Evolutionary conservation across 2,329 filamentous ascomycete species (phyloP), one percentile per base, ranked within the genome.

Genomic region (Nannizziopsis barbatae): DNA sequence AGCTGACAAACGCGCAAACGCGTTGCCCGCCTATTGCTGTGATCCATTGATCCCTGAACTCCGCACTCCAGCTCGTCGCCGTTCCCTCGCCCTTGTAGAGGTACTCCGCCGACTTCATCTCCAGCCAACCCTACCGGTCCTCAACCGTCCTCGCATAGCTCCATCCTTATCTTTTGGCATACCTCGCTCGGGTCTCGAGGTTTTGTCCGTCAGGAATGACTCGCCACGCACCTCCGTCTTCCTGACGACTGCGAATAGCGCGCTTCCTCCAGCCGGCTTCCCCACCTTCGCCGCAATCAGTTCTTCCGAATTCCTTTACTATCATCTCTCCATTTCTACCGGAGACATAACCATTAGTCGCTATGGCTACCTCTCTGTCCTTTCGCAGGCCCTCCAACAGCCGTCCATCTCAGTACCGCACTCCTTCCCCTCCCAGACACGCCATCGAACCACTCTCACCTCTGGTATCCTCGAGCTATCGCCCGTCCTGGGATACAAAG

Each of bases 381-480:
- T 69, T 69, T 46, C 52, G 52, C 31, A 50, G 42, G 14, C 52
- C 30, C 27, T 45, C 42, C 27, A 50, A 32, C 32, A 45, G 42
- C 32, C 67, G 66, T 49, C 69, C 68, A 49, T 59, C 63, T 46
- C 62, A 64, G 42, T 71, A 71, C 56, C 66, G 66, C 54, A 71
- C 69, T 48, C 69, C 69, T 48, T 71, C 69, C 12, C 69, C 69
- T 56, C 69, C 69, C 59, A 61, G 64, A 63, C 62, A 67, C 62
- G 67, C 67, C 54, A 60, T 71, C 56, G 68, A 71, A 52, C 67
- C 68, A 46, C 66, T 71, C 54, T 70, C 69, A 37, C 68, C 69
- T 31, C 61, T 59, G 52, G 56, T 54, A 39, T 54, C 60, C 51
- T 51, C 56, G 53, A 60, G 64, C 52, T 54, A 59, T 47, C 58